Base-by-base conservation (phyloP, 768 basidiomycete genomes). In the Russula dissimulans region DNA sequence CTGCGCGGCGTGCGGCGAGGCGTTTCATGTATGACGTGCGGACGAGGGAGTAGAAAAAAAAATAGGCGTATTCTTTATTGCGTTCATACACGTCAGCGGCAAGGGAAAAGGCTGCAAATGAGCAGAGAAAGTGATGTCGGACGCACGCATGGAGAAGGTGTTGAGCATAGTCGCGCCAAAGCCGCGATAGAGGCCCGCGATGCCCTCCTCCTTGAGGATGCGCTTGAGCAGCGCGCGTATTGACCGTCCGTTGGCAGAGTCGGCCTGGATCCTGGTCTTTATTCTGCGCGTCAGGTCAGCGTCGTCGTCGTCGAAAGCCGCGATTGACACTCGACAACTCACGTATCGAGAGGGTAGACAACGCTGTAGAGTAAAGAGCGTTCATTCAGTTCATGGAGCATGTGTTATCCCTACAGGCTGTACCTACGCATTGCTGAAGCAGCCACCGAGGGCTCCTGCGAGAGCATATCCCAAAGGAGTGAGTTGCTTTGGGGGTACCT, bases 101-200 rank as follows among this genome's bases (percentile, higher is more conserved):
- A 12, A 41, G 42, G 26, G 36, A 4, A 36, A 26, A 26, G 22
- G 22, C 22, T 26, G 22, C 22, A 26, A 26, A 26, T 2, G 22
- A 26, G 22, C 22, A 26, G 62, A 26, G 29, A 41, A 41, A 36
- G 9, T 32, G 2, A 36, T 2, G 45, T 44, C 32, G 43, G 22
- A 81, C 91, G 69, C 69, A 94, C 95, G 94, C 85, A 89, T 90
- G 41, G 93, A 95, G 73, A 99, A 99, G 1, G 93, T 97, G 73
- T 97, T 97, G 66, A 98, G 76, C 95, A 98, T 98, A 44, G 91
- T 97, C 26, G 97, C 97, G 39, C 84, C 80, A 71, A 97, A 99
- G 2, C 97, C 97, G 46, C 86, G 81, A 74, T 95, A 99, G 69
- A 85, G 85, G 0, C 94, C 97, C 5, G 69, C 57, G 56, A 97